Evolutionary conservation across 208 protist species (phyloP), one percentile per base, ranked within the genome.

Genomic region (Wallacemonas rigidus): DNA sequence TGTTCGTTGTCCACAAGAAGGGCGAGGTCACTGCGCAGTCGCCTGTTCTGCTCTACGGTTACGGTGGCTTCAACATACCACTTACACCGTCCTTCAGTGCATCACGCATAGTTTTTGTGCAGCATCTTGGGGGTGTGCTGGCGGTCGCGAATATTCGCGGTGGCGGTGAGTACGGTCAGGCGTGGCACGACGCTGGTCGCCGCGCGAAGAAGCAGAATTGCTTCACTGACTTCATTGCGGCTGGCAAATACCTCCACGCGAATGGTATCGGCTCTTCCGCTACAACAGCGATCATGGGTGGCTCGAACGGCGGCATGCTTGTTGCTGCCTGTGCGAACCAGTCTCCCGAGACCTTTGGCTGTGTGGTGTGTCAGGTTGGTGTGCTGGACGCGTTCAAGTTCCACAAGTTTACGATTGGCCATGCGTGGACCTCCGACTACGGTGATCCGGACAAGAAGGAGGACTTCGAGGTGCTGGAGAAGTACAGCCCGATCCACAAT

Each of bases 321-420:
- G 91, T 98, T 11, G 95, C 85, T 2, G 96, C 95, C 12, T 80
- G 74, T 51, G 83, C 87, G 51, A 98, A 97, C 74, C 95, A 98
- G 79, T 87, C 87, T 3, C 97, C 98, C 26, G 89, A 95, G 38
- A 69, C 90, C 26, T 90, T 98, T 40, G 63, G 88, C 43, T 89
- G 83, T 60, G 94, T 89, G 12, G 81, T 98, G 53, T 92, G 90
- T 72, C 83, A 93, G 56, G 97, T 98, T 36, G 92, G 91, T 17
- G 94, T 99, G 39, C 72, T 98, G 65, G 97, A 99, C 79, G 95
- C 98, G 91, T 94, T 88, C 76, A 95, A 96, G 77, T 99, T 97
- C 77, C 94, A 98, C 84, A 97, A 97, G 78, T 98, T 98, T 71
- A 97, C 95, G 60, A 98, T 98, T 77, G 98, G 98, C 43, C 87